Percentiles rank a stretch among this genome's conserved stretches.
phyloP scores from a whole-genome alignment of 2,329 filamentous ascomycete genomes.

The Arthrobotrys pseudoclavata region DNA sequence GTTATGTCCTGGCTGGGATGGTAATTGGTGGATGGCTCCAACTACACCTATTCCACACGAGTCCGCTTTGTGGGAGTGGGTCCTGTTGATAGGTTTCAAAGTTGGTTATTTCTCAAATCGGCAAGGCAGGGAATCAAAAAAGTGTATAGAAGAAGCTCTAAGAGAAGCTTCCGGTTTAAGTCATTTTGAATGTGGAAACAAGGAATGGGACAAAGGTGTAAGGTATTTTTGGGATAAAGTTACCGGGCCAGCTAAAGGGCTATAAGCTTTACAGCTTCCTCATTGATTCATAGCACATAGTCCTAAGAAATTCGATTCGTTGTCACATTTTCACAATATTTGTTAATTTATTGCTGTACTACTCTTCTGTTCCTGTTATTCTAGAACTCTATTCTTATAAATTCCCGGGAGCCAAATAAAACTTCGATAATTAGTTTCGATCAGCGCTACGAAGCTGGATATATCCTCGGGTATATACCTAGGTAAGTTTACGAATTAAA shows the following conservation, averaged over 20 bases:
- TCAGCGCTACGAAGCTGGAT: no score
- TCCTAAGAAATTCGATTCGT: no score
- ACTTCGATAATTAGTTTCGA: no score
- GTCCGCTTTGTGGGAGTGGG: slow-evolving; percentile 2
- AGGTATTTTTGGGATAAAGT: slow-evolving; percentile 6
- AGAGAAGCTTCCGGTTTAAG: background rate
- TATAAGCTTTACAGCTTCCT: no score
- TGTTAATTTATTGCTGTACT: no score
- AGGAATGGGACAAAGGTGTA: slow-evolving; percentile 7
- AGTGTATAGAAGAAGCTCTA: background rate
- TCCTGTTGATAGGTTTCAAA: background rate
- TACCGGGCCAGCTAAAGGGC: background rate
- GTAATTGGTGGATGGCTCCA: slow-evolving; percentile 5
- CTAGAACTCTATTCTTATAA: no score
- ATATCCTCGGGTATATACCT: no score
- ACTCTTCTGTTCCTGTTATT: no score
- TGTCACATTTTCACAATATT: no score
- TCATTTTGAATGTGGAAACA: background rate
- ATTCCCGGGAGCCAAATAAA: no score
- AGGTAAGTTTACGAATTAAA: no score
- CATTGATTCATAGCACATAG: no score
- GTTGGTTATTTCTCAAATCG: background rate
- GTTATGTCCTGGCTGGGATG: background rate
- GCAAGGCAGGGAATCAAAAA: background rate
- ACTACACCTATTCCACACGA: slow-evolving; percentile 5